Evolutionary conservation across 1,284 basidiomycete genomes (phyloP), one percentile per base, ranked within the genome.

Genomic region (Moesziomyces parantarcticus): DNA sequence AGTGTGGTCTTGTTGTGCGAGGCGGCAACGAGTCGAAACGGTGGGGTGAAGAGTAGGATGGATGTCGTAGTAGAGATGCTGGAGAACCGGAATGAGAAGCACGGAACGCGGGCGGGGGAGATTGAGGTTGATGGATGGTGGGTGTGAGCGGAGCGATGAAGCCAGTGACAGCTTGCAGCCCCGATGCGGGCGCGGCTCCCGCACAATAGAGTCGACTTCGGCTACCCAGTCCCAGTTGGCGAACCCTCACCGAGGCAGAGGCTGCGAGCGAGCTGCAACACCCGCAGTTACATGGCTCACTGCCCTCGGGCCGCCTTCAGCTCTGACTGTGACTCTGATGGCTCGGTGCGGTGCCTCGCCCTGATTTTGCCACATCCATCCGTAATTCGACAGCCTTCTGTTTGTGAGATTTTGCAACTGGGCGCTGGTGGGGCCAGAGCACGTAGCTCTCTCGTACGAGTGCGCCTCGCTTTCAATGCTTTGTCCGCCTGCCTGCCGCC

Each of bases 311-410:
- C 16, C 7, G 3, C 11, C 36, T 39, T n/a, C 1, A 39, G 7
- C 36, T 32, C 36, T 16, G 26, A 23, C 29, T 43, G 23, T 18
- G 22, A n/a, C 47, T 32, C 22, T 36, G 36, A 49, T 25, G 29
- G 14, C 18, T 21, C 13, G n/a, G n/a, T n/a, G n/a, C n/a, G 9
- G 29, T 45, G 40, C 13, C 41, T 23, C 32, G 22, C 13, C 29
- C 36, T 3, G 50, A 53, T 56, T 43, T 65, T 26, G 62, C 52
- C 57, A 66, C 63, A 51, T 41, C 51, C 20, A 20, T 10, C 41
- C 32, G 18, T 48, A 47, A 44, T 58, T 59, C 52, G 57, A 44
- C 47, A 39, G 23, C 32, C 39, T 56, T 54, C 57, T 13, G n/a
- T 26, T 10, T 56, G 63, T 66, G 32, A 66, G 63, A 66, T 66